Conservation (phyloP, 2,329 filamentous ascomycete genomes). For the Apiospora marii region DNA sequence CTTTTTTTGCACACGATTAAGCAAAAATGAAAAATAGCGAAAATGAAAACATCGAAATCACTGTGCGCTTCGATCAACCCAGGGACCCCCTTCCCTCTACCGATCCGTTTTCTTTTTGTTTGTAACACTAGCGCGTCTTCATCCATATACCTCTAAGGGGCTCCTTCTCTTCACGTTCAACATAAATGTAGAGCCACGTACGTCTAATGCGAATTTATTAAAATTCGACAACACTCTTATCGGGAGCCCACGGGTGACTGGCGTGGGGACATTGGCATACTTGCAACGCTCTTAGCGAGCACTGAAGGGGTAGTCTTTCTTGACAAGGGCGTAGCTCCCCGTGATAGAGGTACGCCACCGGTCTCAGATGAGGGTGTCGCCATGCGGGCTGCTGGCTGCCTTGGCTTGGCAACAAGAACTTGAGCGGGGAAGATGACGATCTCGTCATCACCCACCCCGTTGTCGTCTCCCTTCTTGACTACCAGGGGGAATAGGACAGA, state of each 20-base stretch:
- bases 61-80: background rate
- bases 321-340: slow-evolving; percentile 41
- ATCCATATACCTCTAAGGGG: background rate
- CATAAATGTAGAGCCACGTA: background rate
- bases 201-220: background rate
- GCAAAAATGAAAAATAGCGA: background rate
- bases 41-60: background rate
- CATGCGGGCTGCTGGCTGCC: slow-evolving; percentile 46
- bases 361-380: slow-evolving; percentile 60
- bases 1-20: slow-evolving; percentile 11
- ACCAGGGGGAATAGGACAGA: slow-evolving; percentile 96
- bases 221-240: background rate
- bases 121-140: background rate
- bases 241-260: slow-evolving; percentile 1
- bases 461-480: slow-evolving; percentile 93
- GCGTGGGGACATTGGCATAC: slow-evolving; percentile 24
- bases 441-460: slow-evolving; percentile 88
- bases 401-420: slow-evolving; percentile 76
- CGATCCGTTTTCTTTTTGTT: background rate
- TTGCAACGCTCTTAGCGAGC: slow-evolving; percentile 33
- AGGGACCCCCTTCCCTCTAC: background rate
- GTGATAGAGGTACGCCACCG: slow-evolving; percentile 52
- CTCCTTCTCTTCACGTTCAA: background rate
- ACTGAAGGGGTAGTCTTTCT: slow-evolving; percentile 35
- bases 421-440: slow-evolving; percentile 95